Evolutionary conservation across 192 early-diverging fungal genomes (phyloP).

Genomic region (Coemansia sp.): DNA sequence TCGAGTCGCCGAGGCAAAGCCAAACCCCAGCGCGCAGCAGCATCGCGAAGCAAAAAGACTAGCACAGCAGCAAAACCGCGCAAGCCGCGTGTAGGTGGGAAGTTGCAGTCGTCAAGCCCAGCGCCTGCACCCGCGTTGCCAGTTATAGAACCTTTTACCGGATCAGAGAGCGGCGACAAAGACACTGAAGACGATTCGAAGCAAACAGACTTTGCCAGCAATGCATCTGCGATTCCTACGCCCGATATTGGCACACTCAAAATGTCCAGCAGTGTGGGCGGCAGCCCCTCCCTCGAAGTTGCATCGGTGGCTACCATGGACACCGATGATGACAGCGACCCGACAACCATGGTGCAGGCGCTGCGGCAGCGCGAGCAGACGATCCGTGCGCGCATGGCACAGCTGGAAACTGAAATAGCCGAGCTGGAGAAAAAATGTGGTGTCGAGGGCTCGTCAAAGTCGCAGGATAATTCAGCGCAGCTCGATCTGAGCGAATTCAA

Average conservation of each 20-base stretch:
- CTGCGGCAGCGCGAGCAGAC: slow-evolving; percentile 59
- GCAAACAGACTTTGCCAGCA: not conserved
- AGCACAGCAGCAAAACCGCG: slow-evolving; percentile 12
- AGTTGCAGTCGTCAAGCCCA: slow-evolving; percentile 18
- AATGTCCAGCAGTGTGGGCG: slow-evolving; percentile 23
- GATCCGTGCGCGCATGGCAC: slow-evolving; percentile 58
- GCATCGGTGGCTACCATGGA: slow-evolving; percentile 6
- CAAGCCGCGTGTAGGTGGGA: slow-evolving; percentile 18
- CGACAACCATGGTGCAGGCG: slow-evolving; percentile 10
- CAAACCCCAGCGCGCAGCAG: slow-evolving; percentile 3
- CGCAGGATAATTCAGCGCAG: slow-evolving; percentile 9
- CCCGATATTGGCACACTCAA: slow-evolving; percentile 43
- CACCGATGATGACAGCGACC: slow-evolving; percentile 10
- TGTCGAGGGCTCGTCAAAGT: slow-evolving; percentile 21
- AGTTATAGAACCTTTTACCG: not conserved
- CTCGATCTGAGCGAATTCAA: slow-evolving; percentile 76
- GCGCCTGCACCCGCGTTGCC: not conserved
- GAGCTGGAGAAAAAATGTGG: slow-evolving; percentile 57
- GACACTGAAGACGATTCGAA: slow-evolving; percentile 27
- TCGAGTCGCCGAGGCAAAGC: slow-evolving; percentile 9
- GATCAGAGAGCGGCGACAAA: slow-evolving; percentile 9
- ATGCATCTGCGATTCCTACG: slow-evolving; percentile 29
- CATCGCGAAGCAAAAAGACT: not conserved
- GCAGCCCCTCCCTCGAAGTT: slow-evolving; percentile 17
- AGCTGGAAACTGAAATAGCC: slow-evolving; percentile 57